Base-by-base conservation (phyloP, 176 grass and related monocot genomes). In the Aegilops sharonensis region DNA sequence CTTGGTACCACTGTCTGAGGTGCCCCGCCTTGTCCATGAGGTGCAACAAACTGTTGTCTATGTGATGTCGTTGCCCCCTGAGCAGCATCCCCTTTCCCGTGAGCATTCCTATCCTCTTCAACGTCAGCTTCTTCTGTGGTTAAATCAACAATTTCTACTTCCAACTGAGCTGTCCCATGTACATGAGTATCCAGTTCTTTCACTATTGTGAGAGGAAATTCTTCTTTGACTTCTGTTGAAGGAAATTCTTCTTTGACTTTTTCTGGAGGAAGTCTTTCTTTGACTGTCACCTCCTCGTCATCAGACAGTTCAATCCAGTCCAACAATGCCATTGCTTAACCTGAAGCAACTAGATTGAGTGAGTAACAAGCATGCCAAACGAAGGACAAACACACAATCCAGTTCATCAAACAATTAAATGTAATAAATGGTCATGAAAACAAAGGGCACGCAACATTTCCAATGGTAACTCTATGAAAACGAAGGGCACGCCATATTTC, bases 81-180 rank as follows among this genome's bases (percentile, higher is more conserved):
- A 37, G 39, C n/a, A 31, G 27, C 25, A 61, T 40, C 42, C 36
- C 25, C 31, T n/a, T 64, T 68, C 25, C 47, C 23, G 64, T 50
- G 30, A 73, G 72, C 78, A 64, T 36, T 25, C 17, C 36, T 50
- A 17, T 37, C 48, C 9, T 17, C 65, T 56, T 65, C 60, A 83
- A 6, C 23, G 23, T 48, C 72, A 48, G 4, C 42, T 74, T 74
- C 23, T 17, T 75, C 72, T 14, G 9, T 34, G 25, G 50, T 68
- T 30, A 83, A 50, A 81, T 91, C 81, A 62, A 84, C 9, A 68
- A 74, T 54, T 32, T 85, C 89, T 36, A 21, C 67, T 69, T 69
- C 20, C 18, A 36, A 2, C 67, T 21, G 32, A 37, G 67, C 13
- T 4, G 67, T 18, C 4, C 32, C 6, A 36, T 9, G 67, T 11